Conservation (phyloP, 371 early-diverging fungal genomes). For the Mortierella sp. region DNA sequence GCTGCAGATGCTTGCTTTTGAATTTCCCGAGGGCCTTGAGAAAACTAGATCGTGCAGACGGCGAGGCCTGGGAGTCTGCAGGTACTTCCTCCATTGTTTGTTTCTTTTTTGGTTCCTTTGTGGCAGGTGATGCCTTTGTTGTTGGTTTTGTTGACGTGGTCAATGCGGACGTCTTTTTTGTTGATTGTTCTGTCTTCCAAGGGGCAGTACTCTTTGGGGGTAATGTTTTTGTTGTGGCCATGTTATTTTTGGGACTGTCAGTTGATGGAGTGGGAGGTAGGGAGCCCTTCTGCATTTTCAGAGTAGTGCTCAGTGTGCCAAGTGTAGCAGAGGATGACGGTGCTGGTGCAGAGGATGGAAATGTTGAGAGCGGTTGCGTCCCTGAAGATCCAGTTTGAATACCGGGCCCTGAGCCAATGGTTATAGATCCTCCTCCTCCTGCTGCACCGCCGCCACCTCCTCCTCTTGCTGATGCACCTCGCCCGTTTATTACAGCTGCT, state of each 20-base stretch:
- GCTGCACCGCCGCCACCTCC: neutral
- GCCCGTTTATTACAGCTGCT: neutral
- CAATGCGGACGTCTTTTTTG: neutral
- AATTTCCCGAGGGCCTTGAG: constrained; percentile 41
- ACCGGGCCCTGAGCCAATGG: constrained; percentile 8
- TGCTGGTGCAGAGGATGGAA: constrained; percentile 8
- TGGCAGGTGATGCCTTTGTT: constrained; percentile 3
- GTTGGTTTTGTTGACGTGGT: constrained; percentile 11
- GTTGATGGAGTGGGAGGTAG: constrained; percentile 1
- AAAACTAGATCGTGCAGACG: constrained; percentile 28
- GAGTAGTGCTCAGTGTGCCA: neutral
- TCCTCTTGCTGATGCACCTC: constrained; percentile 5
- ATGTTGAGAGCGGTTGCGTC: constrained; percentile 12
- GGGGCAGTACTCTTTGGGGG: neutral
- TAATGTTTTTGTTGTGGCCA: constrained; percentile 1
- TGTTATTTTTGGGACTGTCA: neutral
- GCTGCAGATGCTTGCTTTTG: constrained; percentile 46
- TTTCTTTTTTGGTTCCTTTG: constrained; percentile 7
- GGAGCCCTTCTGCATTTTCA: constrained; percentile 12
- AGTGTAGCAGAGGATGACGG: neutral
- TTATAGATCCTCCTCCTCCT: constrained; percentile 11
- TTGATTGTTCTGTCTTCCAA: neutral
- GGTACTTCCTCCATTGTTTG: constrained; percentile 3
- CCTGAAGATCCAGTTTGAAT: constrained; percentile 9
- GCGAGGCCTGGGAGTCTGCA: constrained; percentile 1